These are phyloP conservation scores for Plasmodium billcollinsi DNA, from an alignment of 169 alveolate species.

Conservation along the genomic window DNA sequence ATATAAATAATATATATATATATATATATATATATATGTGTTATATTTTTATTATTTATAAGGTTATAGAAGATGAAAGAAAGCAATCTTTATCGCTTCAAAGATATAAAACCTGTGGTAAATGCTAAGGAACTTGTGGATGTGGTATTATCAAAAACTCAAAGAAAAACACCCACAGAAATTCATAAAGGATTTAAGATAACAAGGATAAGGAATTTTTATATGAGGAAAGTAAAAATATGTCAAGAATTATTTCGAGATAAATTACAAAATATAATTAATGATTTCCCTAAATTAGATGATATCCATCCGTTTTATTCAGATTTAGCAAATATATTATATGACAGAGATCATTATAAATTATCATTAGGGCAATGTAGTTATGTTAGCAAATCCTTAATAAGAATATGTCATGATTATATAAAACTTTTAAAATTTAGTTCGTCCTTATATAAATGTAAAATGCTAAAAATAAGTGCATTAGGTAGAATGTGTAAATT, in stretches of 20 bases:
- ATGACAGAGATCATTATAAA: slow-evolving; percentile 99
- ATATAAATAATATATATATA: too few relatives aligned
- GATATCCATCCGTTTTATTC: slow-evolving; percentile 99
- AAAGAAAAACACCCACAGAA: slow-evolving; percentile 99
- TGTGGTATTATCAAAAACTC: slow-evolving; percentile 97
- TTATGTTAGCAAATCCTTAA: slow-evolving; percentile 94
- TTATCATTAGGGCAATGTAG: slow-evolving; percentile 98
- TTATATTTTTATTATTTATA: neutral
- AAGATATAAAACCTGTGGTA: slow-evolving; percentile 94
- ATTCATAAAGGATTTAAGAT: slow-evolving; percentile 98
- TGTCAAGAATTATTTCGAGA: slow-evolving; percentile 96
- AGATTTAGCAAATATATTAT: slow-evolving; percentile 97
- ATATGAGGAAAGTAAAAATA: slow-evolving; percentile 98
- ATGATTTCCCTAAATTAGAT: slow-evolving; percentile 98
- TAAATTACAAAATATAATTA: slow-evolving; percentile 93
- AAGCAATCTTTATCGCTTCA: slow-evolving; percentile 77
- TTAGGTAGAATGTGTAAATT: slow-evolving; percentile 98
- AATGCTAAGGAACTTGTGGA: slow-evolving; percentile 94
- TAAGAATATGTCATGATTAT: slow-evolving; percentile 97
- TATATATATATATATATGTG: neutral
- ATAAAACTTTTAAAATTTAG: slow-evolving; percentile 97
- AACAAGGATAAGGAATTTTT: slow-evolving; percentile 97
- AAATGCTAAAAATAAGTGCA: slow-evolving; percentile 98
- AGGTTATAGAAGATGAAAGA: slow-evolving; percentile 24
- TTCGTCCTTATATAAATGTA: slow-evolving; percentile 97